These are phyloP conservation scores for Areca catechu DNA, from an alignment of 176 grass and related monocot genomes.

Conservation along the genomic window DNA sequence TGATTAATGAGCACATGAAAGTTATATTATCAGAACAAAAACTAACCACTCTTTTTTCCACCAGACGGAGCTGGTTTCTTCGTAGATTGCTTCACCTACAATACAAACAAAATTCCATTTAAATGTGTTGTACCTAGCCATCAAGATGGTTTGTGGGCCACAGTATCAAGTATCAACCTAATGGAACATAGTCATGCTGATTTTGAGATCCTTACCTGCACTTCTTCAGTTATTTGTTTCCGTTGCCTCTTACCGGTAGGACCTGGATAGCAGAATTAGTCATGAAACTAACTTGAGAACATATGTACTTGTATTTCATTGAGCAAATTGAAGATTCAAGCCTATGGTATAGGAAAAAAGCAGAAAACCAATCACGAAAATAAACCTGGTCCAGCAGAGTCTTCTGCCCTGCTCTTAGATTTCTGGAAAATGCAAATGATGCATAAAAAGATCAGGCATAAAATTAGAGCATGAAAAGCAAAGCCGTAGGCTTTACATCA, in stretches of 20 bases:
- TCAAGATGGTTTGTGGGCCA: neutral
- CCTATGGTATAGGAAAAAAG: constrained; percentile 5
- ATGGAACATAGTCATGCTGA: neutral
- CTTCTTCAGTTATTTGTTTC: constrained; percentile 21
- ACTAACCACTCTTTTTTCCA: constrained; percentile 57
- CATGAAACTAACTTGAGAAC: neutral
- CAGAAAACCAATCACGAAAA: neutral
- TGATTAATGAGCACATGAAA: neutral
- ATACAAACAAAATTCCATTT: neutral
- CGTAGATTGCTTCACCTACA: constrained; percentile 26
- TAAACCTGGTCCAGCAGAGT: constrained; percentile 45
- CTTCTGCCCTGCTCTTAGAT: constrained; percentile 27
- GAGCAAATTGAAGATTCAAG: neutral
- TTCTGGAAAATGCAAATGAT: constrained; percentile 34
- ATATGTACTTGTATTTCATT: neutral
- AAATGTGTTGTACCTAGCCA: neutral
- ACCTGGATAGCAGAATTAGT: constrained; percentile 28
- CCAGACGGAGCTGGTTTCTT: constrained; percentile 18
- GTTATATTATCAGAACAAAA: neutral
- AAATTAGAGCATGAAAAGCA: too few relatives aligned
- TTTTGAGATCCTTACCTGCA: constrained; percentile 9
- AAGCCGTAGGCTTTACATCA: too few relatives aligned
- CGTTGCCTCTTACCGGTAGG: constrained; percentile 35
- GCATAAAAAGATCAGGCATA: constrained; percentile 1
- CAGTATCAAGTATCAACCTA: neutral